Evolutionary conservation across 805 yeast genomes (phyloP), one percentile per base, ranked within the genome.

Genomic region (Yueomyces sp.): DNA sequence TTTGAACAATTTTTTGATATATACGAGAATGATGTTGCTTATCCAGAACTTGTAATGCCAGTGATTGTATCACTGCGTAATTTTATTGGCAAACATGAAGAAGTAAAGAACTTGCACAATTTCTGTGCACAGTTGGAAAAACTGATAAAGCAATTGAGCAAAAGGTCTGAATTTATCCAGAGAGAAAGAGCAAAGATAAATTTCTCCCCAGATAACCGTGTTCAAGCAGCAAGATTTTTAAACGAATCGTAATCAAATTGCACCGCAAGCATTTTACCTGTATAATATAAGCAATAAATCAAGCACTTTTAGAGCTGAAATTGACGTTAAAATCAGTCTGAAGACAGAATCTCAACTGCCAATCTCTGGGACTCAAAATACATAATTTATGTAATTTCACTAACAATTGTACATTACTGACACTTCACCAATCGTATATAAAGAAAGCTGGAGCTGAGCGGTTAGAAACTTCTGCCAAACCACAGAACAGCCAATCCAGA

Each of bases 1-100:
- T 65, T 81, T 3, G 74, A 81, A 39, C 96, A 88, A 63, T 86
- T 77, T 61, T 83, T 86, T 55, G 92, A 76, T 5, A 69, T 88
- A 38, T 82, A 90, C 62, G 70, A 79, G 52, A 90, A 87, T 65
- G 79, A 77, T 53, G 80, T 90, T 50, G 88, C 97, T n/a, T 92
- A 88, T 76, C 96, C 97, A 3, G 97, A 88, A 64, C 69, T 88
- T 40, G 78, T 77, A 6, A 84, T 95, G 1, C 96, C 97, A 3
- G 84, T 85, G 4, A 68, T 82, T 2, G 79, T 87, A 49, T 66
- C 83, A 32, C 66, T 92, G 48, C 83, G 90, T 66, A 78, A 95
- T 56, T 87, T 78, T 54, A 69, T 74, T 51, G 85, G 85, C 5
- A 34, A 19, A 34, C 37, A 34, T 34, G n/a, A 34, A 9, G 37